phyloP scores from a whole-genome alignment of 441 rosid genomes.

The Erodium texanum region DNA sequence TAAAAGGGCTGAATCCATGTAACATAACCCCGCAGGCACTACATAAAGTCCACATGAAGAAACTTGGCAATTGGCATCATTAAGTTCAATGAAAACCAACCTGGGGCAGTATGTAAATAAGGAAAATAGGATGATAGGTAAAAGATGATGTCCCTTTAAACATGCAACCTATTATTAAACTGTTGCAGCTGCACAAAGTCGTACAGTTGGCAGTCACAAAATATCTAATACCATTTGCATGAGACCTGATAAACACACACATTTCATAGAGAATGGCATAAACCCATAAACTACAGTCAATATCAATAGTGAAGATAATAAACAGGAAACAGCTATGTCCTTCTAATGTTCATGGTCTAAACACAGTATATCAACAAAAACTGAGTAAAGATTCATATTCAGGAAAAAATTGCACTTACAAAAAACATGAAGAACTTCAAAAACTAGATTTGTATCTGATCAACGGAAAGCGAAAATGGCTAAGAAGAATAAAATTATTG shows the following conservation, averaged over 20 bases:
- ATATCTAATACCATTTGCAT: constrained; percentile 65
- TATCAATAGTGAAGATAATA: not conserved
- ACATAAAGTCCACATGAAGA: constrained; percentile 48
- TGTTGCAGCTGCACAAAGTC: constrained; percentile 65
- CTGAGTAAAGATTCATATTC: too few relatives aligned
- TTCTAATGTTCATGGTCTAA: not conserved
- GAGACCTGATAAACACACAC: constrained; percentile 55
- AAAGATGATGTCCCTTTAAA: constrained; percentile 52
- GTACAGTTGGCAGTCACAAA: constrained; percentile 61
- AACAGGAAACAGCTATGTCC: not conserved
- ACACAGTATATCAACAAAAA: not conserved
- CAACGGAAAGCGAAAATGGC: not conserved
- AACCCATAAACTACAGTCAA: constrained; percentile 15
- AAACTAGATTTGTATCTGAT: too few relatives aligned
- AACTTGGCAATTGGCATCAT: constrained; percentile 22
- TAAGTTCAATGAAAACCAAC: constrained; percentile 38
- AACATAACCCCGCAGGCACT: constrained; percentile 75
- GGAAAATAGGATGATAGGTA: constrained; percentile 17
- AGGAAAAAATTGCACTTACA: too few relatives aligned
- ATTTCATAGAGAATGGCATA: constrained; percentile 28
- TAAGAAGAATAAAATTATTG: not conserved
- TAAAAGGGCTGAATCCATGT: constrained; percentile 51
- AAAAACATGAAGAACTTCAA: too few relatives aligned
- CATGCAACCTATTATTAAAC: constrained; percentile 56
- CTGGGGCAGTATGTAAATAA: constrained; percentile 21